Percentiles rank a stretch among this genome's conserved stretches.
phyloP scores from a whole-genome alignment of 2,329 filamentous ascomycete species.

The Monosporascus sp. region DNA sequence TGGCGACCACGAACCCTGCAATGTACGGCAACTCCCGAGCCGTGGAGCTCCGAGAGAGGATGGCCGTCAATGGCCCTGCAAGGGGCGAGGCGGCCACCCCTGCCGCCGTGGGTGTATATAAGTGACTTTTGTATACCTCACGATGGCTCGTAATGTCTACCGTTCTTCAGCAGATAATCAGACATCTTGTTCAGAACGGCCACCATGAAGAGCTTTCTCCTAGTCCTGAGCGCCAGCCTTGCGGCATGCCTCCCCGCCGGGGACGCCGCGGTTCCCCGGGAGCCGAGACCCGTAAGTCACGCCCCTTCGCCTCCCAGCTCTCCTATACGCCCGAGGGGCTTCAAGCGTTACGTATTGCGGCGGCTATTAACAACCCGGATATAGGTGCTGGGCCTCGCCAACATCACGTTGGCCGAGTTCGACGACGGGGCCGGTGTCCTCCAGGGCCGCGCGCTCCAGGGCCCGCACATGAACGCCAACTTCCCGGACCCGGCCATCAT shows the following conservation, averaged over 20 bases:
- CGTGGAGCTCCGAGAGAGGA: no score
- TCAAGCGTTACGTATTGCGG: constrained; percentile 1
- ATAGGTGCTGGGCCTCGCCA: constrained; percentile 17
- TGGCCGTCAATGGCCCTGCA: no score
- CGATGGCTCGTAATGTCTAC: background rate
- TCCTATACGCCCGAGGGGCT: background rate
- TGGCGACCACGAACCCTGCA: background rate
- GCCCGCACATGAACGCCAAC: constrained; percentile 16
- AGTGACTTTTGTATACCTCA: background rate
- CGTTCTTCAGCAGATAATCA: background rate
- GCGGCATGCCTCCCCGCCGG: constrained; percentile 15
- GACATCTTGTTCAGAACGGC: background rate
- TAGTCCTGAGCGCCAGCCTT: constrained; percentile 15
- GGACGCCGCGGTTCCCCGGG: background rate
- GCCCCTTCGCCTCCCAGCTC: no score
- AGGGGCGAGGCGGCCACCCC: no score
- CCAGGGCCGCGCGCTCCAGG: constrained; percentile 14
- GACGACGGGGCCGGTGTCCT: constrained; percentile 2
- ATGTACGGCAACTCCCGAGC: background rate
- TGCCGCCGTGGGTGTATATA: background rate
- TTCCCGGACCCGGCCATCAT: constrained; percentile 26
- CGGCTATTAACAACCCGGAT: constrained; percentile 1
- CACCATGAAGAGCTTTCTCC: constrained; percentile 18
- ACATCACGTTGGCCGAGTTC: constrained; percentile 18
- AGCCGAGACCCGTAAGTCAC: background rate